phyloP scores from a whole-genome alignment of 2,329 filamentous ascomycete species.

The Pseudogymnoascus sp. region DNA sequence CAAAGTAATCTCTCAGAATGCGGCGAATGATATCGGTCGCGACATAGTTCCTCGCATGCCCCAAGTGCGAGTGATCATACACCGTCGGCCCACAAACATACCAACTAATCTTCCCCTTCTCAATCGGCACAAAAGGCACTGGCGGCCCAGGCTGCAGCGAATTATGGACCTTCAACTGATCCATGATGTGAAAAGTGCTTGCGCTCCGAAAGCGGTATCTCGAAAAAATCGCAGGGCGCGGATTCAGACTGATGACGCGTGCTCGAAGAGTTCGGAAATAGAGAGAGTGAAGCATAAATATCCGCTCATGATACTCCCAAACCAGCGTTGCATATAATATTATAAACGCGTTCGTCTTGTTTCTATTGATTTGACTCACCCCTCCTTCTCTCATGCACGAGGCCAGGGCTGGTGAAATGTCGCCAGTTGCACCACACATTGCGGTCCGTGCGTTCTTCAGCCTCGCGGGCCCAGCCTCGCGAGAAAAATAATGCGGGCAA shows the following conservation, averaged over 20 bases:
- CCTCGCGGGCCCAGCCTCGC: slow-evolving; percentile 2
- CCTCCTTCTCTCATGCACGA: not conserved
- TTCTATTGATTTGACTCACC: slow-evolving; percentile 3
- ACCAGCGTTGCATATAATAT: not conserved
- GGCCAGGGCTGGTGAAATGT: slow-evolving; percentile 1
- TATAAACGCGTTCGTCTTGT: not conserved
- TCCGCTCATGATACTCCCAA: not conserved
- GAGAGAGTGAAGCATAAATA: slow-evolving; percentile 7
- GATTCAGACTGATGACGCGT: slow-evolving; percentile 1
- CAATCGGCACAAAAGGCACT: slow-evolving; percentile 25
- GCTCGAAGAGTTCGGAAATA: not conserved
- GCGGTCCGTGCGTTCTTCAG: not conserved
- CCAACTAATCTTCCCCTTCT: slow-evolving; percentile 42
- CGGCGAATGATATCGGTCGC: slow-evolving; percentile 63
- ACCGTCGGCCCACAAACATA: slow-evolving; percentile 66
- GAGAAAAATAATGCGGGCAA: slow-evolving; percentile 9
- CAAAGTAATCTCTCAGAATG: slow-evolving; percentile 61
- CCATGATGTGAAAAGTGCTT: slow-evolving; percentile 1
- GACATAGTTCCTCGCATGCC: slow-evolving; percentile 67
- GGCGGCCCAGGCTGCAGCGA: slow-evolving; percentile 24
- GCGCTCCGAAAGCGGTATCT: not conserved
- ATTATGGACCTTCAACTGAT: slow-evolving; percentile 26
- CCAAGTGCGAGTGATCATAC: slow-evolving; percentile 62
- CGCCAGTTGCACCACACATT: slow-evolving; percentile 4
- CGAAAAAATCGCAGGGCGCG: not conserved